phyloP scores from a whole-genome alignment of 1,284 basidiomycete genomes.

The Grifola frondosa region DNA sequence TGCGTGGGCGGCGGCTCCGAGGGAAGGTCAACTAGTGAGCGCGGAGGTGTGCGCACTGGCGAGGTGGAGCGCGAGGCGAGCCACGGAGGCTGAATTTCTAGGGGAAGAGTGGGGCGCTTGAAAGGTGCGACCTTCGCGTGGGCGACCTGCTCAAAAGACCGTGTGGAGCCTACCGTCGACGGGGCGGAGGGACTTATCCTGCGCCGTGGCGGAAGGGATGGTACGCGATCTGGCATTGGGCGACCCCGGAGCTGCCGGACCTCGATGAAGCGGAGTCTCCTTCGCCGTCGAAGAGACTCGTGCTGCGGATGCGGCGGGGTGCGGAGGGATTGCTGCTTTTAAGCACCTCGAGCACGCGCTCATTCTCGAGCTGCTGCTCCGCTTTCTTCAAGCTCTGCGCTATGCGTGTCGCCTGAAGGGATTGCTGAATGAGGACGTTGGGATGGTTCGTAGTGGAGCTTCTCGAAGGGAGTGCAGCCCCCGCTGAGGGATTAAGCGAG shows the following conservation, averaged over 20 bases:
- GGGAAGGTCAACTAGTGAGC: constrained; percentile 26
- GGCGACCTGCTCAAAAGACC: constrained; percentile 43
- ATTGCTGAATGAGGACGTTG: constrained; percentile 59
- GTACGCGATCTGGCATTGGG: constrained; percentile 19
- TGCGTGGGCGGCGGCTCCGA: constrained; percentile 51
- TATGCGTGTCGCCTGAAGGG: constrained; percentile 65
- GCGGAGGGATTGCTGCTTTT: constrained; percentile 36
- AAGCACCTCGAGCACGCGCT: constrained; percentile 68
- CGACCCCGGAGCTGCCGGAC: constrained; percentile 14
- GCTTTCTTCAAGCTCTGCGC: constrained; percentile 67
- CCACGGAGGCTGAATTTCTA: constrained; percentile 9
- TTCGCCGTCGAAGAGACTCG: constrained; percentile 28
- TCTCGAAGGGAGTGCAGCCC: constrained; percentile 16
- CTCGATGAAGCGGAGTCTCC: constrained; percentile 18
- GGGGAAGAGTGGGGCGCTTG: constrained; percentile 5
- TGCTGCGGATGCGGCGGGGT: constrained; percentile 26
- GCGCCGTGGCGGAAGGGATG: constrained; percentile 34
- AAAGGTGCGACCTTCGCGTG: constrained; percentile 33
- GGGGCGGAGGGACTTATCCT: constrained; percentile 29
- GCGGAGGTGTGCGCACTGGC: constrained; percentile 22
- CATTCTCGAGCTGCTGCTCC: constrained; percentile 64
- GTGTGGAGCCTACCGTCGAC: constrained; percentile 30
- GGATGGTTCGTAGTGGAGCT: constrained; percentile 17
- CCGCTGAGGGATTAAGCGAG: constrained; percentile 13
- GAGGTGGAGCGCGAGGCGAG: constrained; percentile 20